A percentile compares a stretch with the other conserved stretches of the same genome.
Conservation (phyloP, 1,139 yeast genomes). For the Sugiyamaella paludigena region DNA sequence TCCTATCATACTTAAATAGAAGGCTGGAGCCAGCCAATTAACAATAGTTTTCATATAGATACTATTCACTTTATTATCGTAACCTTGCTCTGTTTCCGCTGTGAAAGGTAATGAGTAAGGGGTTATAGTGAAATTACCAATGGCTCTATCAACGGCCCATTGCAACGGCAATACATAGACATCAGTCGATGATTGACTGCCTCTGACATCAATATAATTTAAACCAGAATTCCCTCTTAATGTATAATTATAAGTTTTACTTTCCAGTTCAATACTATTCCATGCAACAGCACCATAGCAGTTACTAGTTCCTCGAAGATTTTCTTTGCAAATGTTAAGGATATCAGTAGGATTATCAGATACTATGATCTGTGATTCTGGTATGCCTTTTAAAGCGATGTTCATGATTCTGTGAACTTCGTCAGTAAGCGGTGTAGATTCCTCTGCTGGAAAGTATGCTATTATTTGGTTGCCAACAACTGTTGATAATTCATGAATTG, state of each 20-base stretch:
- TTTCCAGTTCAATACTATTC: slow-evolving; percentile 30
- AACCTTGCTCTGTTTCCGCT: slow-evolving; percentile 28
- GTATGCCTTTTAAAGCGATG: slow-evolving; percentile 33
- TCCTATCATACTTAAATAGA: slow-evolving; percentile 39
- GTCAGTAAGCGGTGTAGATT: slow-evolving; percentile 23
- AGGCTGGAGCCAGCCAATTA: slow-evolving; percentile 38
- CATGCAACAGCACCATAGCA: slow-evolving; percentile 40
- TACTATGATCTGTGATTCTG: slow-evolving; percentile 28
- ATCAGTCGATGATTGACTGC: slow-evolving; percentile 33
- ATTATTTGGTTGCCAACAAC: slow-evolving; percentile 25
- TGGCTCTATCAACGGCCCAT: slow-evolving; percentile 40
- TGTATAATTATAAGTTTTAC: slow-evolving; percentile 36
- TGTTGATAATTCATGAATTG: slow-evolving; percentile 26
- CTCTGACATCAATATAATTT: slow-evolving; percentile 27
- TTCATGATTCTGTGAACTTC: slow-evolving; percentile 33
- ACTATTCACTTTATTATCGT: slow-evolving; percentile 26
- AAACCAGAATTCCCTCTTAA: slow-evolving; percentile 39
- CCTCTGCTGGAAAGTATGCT: slow-evolving; percentile 31
- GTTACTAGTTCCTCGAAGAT: slow-evolving; percentile 34
- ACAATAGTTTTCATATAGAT: slow-evolving; percentile 32
- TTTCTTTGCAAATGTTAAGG: slow-evolving; percentile 33
- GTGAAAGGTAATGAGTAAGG: slow-evolving; percentile 37
- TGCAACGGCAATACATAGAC: slow-evolving; percentile 37
- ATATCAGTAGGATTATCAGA: slow-evolving; percentile 30
- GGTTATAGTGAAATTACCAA: slow-evolving; percentile 29